phyloP scores from a whole-genome alignment of 805 yeast species.

The Lipomyces lipofer region DNA sequence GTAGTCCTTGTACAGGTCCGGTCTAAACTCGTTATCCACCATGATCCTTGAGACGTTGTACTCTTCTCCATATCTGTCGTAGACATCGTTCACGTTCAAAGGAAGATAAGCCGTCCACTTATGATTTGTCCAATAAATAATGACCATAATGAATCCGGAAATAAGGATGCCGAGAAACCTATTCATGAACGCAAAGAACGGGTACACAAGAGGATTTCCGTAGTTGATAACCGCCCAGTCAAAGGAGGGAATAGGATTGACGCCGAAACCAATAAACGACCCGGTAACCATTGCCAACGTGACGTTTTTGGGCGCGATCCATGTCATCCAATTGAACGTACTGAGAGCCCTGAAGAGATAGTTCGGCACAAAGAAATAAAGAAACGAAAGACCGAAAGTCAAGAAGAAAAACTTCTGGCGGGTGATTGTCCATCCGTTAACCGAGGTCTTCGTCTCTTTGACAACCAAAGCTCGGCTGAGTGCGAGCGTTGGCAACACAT shows the following conservation, averaged over 20 bases:
- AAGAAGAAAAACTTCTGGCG: slow-evolving; percentile 52
- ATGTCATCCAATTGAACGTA: slow-evolving; percentile 57
- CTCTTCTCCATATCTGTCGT: slow-evolving; percentile 29
- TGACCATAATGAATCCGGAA: slow-evolving; percentile 34
- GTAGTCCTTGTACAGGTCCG: slow-evolving; percentile 47
- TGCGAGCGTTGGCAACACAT: slow-evolving; percentile 50
- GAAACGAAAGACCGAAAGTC: slow-evolving; percentile 45
- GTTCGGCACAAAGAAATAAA: slow-evolving; percentile 63
- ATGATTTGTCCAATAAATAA: slow-evolving; percentile 48
- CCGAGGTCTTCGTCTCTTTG: slow-evolving; percentile 47
- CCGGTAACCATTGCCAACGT: slow-evolving; percentile 54
- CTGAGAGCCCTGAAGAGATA: slow-evolving; percentile 61
- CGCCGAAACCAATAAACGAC: slow-evolving; percentile 42
- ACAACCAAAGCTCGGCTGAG: slow-evolving; percentile 51
- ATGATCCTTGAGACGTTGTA: slow-evolving; percentile 56
- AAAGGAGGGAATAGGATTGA: slow-evolving; percentile 50
- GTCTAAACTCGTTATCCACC: slow-evolving; percentile 48
- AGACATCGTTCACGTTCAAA: slow-evolving; percentile 46
- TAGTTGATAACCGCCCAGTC: slow-evolving; percentile 44
- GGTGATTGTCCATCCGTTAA: slow-evolving; percentile 52
- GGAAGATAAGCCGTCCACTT: slow-evolving; percentile 54
- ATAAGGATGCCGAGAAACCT: slow-evolving; percentile 42
- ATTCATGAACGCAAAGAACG: slow-evolving; percentile 45
- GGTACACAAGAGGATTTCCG: slow-evolving; percentile 48
- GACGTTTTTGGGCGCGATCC: slow-evolving; percentile 55